Percentiles rank a stretch among this genome's conserved stretches.
Conservation (phyloP, 257 asterid genomes). For the Fraxinus anomala region DNA sequence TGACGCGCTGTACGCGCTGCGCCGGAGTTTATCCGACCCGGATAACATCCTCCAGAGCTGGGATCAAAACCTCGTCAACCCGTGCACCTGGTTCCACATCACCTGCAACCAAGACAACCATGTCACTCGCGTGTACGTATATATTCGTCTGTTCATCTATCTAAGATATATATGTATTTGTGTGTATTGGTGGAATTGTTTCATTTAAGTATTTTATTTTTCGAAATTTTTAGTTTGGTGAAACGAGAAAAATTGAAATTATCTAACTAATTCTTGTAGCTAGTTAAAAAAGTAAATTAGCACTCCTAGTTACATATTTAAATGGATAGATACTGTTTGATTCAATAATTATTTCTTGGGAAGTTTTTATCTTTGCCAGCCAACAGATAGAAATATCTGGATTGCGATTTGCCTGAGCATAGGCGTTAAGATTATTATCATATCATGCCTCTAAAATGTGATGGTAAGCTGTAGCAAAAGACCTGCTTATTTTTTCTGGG, state of each 20-base stretch:
- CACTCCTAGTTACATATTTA: neutral
- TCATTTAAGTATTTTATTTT: neutral
- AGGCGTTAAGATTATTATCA: no score
- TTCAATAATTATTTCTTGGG: neutral
- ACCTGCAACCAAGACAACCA: conserved; percentile 62
- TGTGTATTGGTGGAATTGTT: conserved; percentile 5
- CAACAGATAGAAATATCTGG: neutral
- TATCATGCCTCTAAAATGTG: no score
- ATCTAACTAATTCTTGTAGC: neutral
- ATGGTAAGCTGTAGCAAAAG: neutral
- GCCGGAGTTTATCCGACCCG: conserved; percentile 57
- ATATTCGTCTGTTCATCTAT: neutral
- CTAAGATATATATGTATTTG: neutral
- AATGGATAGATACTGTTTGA: neutral
- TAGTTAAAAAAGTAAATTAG: neutral
- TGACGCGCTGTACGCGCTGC: conserved; percentile 59
- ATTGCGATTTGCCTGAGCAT: neutral
- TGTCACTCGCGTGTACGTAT: conserved; percentile 64
- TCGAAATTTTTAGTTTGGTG: neutral
- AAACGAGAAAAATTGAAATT: neutral
- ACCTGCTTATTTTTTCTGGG: neutral
- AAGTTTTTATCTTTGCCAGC: neutral
- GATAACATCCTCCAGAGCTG: conserved; percentile 64
- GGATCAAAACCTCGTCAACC: conserved; percentile 63
- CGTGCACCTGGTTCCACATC: conserved; percentile 66